Evolutionary conservation across 73 alveolate species (phyloP).

Genomic region (Tetrahymena borealis): DNA sequence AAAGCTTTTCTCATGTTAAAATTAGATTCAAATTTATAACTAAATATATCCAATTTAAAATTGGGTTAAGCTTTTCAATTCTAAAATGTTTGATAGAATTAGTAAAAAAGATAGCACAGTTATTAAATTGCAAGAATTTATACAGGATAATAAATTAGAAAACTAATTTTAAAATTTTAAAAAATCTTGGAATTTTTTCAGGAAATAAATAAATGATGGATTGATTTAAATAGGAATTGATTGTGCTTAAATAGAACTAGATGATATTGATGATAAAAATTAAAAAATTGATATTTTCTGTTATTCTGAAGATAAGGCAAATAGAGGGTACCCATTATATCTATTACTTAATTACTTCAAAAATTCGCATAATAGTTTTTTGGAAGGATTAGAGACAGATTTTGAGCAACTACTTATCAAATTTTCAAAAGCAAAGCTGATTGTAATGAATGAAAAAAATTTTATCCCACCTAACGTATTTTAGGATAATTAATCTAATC

Average conservation of each 20-base stretch:
- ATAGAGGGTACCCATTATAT: neutral
- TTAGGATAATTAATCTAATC: neutral
- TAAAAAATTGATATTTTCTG: neutral
- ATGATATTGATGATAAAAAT: neutral
- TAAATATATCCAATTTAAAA: neutral
- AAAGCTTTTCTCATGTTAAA: neutral
- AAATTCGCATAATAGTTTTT: neutral
- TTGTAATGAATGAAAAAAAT: neutral
- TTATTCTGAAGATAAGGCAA: neutral
- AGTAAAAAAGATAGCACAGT: neutral
- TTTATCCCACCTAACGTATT: neutral
- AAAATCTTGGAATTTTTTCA: neutral
- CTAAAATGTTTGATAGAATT: neutral
- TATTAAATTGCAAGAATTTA: neutral
- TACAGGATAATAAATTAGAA: neutral
- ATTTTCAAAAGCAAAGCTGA: neutral
- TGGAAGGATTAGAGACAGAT: neutral
- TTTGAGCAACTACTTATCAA: neutral
- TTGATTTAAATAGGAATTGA: neutral
- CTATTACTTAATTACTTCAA: neutral
- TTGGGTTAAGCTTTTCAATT: neutral
- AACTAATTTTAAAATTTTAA: neutral
- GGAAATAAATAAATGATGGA: neutral
- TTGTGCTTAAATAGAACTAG: neutral
- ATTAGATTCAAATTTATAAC: neutral